Percentiles rank a stretch among this genome's conserved stretches.
Evolutionary conservation across 2,329 filamentous ascomycete species (phyloP).

Genomic region (Dryadomyces quercivorus): DNA sequence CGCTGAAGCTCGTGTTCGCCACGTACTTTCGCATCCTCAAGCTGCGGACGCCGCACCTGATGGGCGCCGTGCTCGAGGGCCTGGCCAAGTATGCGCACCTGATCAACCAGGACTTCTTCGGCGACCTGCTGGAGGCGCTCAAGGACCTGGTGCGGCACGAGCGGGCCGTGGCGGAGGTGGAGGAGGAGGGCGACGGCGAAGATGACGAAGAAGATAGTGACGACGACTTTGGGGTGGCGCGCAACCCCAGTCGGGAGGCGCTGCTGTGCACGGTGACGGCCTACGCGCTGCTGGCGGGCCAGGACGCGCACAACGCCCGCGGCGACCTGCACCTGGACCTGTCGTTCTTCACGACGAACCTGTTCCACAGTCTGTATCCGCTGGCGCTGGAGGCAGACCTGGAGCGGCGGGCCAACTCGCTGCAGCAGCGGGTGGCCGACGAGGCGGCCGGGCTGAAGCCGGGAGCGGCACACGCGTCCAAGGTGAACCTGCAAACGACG

Average conservation of each 20-base stretch:
- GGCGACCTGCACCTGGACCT: constrained; percentile 77
- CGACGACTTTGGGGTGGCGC: constrained; percentile 34
- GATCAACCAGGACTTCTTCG: constrained; percentile 99
- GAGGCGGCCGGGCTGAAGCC: constrained; percentile 13
- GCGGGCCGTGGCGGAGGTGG: constrained; percentile 42
- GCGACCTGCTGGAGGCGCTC: constrained; percentile 84
- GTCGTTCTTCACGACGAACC: constrained; percentile 87
- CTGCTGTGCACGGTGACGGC: constrained; percentile 93
- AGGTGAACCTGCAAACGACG: constrained; percentile 89
- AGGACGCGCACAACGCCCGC: constrained; percentile 79
- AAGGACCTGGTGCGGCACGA: constrained; percentile 82
- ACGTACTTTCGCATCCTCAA: constrained; percentile 94
- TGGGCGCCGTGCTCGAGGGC: constrained; percentile 95
- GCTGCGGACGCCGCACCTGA: constrained; percentile 64
- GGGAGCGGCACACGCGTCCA: constrained; percentile 19
- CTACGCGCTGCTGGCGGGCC: constrained; percentile 88
- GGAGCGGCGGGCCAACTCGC: constrained; percentile 63
- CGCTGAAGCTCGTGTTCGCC: constrained; percentile 88
- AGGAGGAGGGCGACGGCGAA: constrained; percentile 28
- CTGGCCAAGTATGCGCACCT: constrained; percentile 88
- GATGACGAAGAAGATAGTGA: constrained; percentile 35
- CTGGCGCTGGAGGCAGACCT: constrained; percentile 75
- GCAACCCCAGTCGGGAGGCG: constrained; percentile 74
- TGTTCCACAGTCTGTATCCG: constrained; percentile 74
- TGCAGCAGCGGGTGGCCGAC: constrained; percentile 58